Evolutionary conservation across 179 eudicot genomes (phyloP), one percentile per base, ranked within the genome.

Genomic region (Carnegiea gigantea): DNA sequence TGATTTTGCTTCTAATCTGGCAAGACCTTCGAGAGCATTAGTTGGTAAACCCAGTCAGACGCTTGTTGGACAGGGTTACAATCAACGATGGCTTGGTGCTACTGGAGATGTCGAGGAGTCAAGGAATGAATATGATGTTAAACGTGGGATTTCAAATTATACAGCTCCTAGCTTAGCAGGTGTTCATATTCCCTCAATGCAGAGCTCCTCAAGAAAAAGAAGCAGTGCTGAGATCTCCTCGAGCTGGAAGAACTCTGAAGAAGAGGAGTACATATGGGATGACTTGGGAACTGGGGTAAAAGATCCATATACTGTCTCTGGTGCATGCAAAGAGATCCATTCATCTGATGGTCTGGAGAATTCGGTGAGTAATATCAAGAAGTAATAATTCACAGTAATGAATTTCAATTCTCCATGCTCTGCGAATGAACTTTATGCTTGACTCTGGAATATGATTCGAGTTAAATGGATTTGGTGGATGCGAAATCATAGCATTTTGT

Each of bases 171-270:
- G 83, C 74, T 78, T 84, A 67, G 84, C 84, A 62, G 87, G 82
- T 64, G 72, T 77, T 79, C 80, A 79, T 77, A 43, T 85, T 62
- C 89, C 84, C 59, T 80, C 89, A 70, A 70, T 77, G 68, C 89
- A 80, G 70, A 88, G 78, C 77, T 73, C 87, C 70, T 84, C 87
- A 73, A 89, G 89, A 88, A 88, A 84, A 75, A 89, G 89, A 89
- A 88, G 85, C 77, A 82, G 82, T 73, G 80, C 83, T 49, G 97
- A 83, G 75, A 48, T 91, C 62, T 87, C 90, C 82, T 81, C 77
- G 84, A 94, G 91, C 90, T 94, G 99, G 99, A 92, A 94, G 86
- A 88, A 91, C 87, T 91, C 97, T 68, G 98, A 94, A 80, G 99
- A 96, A 82, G 97, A 94, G 90, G 98, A 96, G 91, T 96, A 84